Evolutionary conservation across 768 basidiomycete species (phyloP).

Genomic region (Lactarius pseudohatsudake): DNA sequence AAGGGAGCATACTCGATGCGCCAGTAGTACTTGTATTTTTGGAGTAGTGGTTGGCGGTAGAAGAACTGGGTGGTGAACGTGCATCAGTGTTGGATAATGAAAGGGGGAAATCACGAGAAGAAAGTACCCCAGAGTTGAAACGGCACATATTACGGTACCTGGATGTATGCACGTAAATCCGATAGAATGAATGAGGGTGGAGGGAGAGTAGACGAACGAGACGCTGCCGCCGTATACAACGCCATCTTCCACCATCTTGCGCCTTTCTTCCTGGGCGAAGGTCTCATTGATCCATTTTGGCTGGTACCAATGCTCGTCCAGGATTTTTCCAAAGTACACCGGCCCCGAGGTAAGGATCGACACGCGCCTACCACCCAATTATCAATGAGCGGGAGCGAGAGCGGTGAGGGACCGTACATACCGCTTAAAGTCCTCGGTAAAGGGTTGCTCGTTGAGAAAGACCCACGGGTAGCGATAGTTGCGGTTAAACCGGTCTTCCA

Average conservation of each 20-base stretch:
- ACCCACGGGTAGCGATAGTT: constrained; percentile 82
- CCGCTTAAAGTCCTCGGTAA: constrained; percentile 73
- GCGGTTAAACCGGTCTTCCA: constrained; percentile 88
- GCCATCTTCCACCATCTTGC: constrained; percentile 40
- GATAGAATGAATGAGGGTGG: too few species aligned
- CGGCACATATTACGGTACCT: constrained; percentile 54
- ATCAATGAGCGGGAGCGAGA: neutral
- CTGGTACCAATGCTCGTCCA: constrained; percentile 48
- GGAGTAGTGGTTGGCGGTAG: constrained; percentile 74
- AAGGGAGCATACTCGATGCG: constrained; percentile 68
- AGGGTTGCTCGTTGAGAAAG: constrained; percentile 84
- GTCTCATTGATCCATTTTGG: constrained; percentile 54
- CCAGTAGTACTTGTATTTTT: constrained; percentile 86
- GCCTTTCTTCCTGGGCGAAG: constrained; percentile 41
- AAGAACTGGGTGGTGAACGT: constrained; percentile 58
- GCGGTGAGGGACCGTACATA: constrained; percentile 33
- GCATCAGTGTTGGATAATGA: constrained; percentile 3
- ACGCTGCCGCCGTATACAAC: constrained; percentile 23
- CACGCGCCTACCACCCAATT: constrained; percentile 32
- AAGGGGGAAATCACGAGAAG: neutral
- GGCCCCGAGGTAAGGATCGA: constrained; percentile 35
- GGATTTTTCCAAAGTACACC: constrained; percentile 45
- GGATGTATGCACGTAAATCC: neutral
- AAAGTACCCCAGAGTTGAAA: constrained; percentile 47
- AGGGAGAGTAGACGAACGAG: constrained; percentile 6